Conservation (phyloP, 768 basidiomycete genomes). For the Xerocomellus amylosporus region DNA sequence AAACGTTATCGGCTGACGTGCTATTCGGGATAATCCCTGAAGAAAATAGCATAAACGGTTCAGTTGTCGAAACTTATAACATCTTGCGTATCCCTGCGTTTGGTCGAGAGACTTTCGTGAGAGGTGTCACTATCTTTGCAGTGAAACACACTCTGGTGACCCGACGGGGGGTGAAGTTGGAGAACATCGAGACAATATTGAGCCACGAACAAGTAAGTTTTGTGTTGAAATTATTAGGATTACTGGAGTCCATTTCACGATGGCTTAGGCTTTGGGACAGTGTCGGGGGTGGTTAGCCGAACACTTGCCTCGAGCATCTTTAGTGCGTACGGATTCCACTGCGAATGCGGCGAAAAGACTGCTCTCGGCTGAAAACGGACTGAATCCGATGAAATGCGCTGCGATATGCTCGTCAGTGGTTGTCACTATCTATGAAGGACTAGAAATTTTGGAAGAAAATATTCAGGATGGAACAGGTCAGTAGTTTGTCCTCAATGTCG, state of each 20-base stretch:
- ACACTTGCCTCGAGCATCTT: conserved; percentile 49
- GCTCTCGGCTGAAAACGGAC: conserved; percentile 33
- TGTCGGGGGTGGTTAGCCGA: conserved; percentile 59
- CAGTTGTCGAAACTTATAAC: conserved; percentile 74
- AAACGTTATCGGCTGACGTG: conserved; percentile 42
- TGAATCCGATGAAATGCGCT: conserved; percentile 49
- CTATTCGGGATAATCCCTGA: conserved; percentile 69
- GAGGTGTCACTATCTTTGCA: conserved; percentile 56
- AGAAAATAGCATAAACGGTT: conserved; percentile 76
- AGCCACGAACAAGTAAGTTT: conserved; percentile 76
- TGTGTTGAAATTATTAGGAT: conserved; percentile 1
- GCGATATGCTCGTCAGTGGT: conserved; percentile 76
- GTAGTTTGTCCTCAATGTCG: background rate
- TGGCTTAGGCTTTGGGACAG: conserved; percentile 68
- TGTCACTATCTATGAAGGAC: conserved; percentile 53
- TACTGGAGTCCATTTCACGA: background rate
- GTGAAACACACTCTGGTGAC: conserved; percentile 70
- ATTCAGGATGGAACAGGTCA: conserved; percentile 54
- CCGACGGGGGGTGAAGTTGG: conserved; percentile 52
- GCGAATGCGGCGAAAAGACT: conserved; percentile 59
- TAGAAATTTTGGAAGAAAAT: conserved; percentile 56
- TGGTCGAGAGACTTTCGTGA: conserved; percentile 47
- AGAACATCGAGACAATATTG: conserved; percentile 55
- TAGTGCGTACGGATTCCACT: conserved; percentile 66
- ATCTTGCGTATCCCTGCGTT: conserved; percentile 43